Evolutionary conservation across 116 monocot species (phyloP), one percentile per base, ranked within the genome.

Genomic region (Zostera marina): DNA sequence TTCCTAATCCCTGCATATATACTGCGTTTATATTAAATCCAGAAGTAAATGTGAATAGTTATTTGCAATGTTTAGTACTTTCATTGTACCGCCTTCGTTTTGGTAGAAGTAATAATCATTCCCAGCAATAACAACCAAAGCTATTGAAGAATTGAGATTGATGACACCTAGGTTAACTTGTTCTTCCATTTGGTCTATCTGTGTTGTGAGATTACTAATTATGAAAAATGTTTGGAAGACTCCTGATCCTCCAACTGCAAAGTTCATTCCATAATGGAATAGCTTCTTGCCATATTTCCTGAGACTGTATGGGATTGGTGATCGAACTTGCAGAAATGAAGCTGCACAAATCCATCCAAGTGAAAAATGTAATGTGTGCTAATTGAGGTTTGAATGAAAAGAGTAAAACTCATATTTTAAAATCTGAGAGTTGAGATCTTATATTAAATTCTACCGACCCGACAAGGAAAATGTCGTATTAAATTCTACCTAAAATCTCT

Each of bases 201-300:
- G 84, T 11, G 54, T 32, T 0, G 63, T 54, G 0, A 84, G 74
- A 48, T 79, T 79, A n/a, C 23, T 39, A 45, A 60, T 74, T 2
- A 53, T 11, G 44, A 68, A 63, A 5, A 46, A 42, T 1, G 76
- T 68, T 55, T 79, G 63, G 39, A 76, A 77, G 25, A 79, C 71
- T 9, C 84, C 84, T 19, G 68, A 63, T 2, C 84, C 84, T 8
- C 62, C 79, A 3, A 73, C 68, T 4, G 84, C 84, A 46, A 84
- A 84, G 74, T 84, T 84, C 84, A 84, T 84, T 54, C 84, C 84
- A 25, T 70, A 71, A 16, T 58, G 65, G 0, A 76, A 21, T 32
- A 71, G 66, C 41, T 61, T 58, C 32, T 53, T 11, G 15, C 58
- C 72, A 1, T 21, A 22, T 32, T 55, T 79, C 41, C 76, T 56